These are phyloP conservation scores for Exophiala calicioides DNA, from an alignment of 2,329 filamentous ascomycete genomes.

Conservation along the genomic window DNA sequence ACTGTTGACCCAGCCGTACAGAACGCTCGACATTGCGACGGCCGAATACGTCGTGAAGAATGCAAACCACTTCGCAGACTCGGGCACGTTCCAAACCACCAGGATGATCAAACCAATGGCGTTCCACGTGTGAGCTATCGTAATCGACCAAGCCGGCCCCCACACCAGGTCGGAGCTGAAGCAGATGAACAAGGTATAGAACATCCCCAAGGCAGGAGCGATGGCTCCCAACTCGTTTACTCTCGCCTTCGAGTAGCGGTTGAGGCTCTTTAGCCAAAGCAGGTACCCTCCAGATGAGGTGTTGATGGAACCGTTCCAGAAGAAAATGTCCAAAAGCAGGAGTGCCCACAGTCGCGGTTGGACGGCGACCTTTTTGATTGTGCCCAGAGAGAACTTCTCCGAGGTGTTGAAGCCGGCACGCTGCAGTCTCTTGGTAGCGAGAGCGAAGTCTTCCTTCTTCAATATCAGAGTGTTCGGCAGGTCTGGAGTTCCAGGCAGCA, in stretches of 20 bases:
- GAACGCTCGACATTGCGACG: slow-evolving; percentile 17
- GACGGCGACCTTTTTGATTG: slow-evolving; percentile 41
- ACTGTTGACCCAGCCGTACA: slow-evolving; percentile 47
- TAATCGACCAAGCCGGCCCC: slow-evolving; percentile 32
- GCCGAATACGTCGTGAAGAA: slow-evolving; percentile 15
- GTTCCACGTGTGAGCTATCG: slow-evolving; percentile 50
- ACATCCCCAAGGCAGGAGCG: slow-evolving; percentile 47
- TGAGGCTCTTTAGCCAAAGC: slow-evolving; percentile 47
- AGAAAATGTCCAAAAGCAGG: slow-evolving; percentile 44
- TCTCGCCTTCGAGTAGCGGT: slow-evolving; percentile 40
- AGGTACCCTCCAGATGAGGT: slow-evolving; percentile 44
- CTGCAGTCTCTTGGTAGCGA: slow-evolving; percentile 30
- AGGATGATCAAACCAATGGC: slow-evolving; percentile 33
- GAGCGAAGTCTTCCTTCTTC: slow-evolving; percentile 31
- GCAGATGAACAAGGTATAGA: slow-evolving; percentile 29
- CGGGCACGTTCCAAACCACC: slow-evolving; percentile 35
- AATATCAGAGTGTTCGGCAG: slow-evolving; percentile 46
- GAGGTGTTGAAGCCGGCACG: slow-evolving; percentile 42
- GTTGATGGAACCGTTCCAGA: slow-evolving; percentile 43
- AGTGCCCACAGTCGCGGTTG: slow-evolving; percentile 50
- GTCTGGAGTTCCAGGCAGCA: slow-evolving; percentile 48
- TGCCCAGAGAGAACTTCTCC: slow-evolving; percentile 40
- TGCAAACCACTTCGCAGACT: slow-evolving; percentile 25
- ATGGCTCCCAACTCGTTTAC: slow-evolving; percentile 52
- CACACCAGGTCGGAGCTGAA: slow-evolving; percentile 14